Evolutionary conservation across 805 yeast genomes (phyloP), one percentile per base, ranked within the genome.

Genomic region (Tetrapisispora namnaoensis): DNA sequence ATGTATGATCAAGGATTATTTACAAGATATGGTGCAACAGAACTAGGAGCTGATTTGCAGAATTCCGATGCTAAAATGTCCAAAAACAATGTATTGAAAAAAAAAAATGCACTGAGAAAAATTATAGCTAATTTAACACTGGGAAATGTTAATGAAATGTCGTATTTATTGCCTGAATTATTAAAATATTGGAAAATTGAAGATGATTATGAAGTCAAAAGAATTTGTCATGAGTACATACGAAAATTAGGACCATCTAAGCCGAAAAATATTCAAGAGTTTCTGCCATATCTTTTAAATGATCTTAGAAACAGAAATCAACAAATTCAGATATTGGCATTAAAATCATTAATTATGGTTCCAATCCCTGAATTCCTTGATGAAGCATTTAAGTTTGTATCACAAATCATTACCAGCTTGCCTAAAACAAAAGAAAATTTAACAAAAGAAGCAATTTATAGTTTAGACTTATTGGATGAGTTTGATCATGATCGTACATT

Each of bases 101-200:
- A 63, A 43, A 78, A 75, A 55, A 67, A 70, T 11, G 74, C 81
- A 1, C 62, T 91, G 58, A 82, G 82, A 63, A 85, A 84, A 58
- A 76, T 88, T 27, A 73, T 90, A 8, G 91, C 95, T 40, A 90
- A 89, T 65, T 75, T 88, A 65, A 83, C 95, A 6, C 73, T 88
- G 66, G 88, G 89, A 45, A 87, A 86, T 63, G 53, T 54, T 40
- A 75, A 75, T 49, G 96, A 91, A 60, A 78, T 89, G 78, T 72
- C 79, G 11, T 63, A 68, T 18, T 62, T 91, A 48, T 77, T 82
- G 58, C 80, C 82, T 1, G 95, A 86, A 46, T 75, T 87, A 7
- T 51, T 78, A 7, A 60, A 63, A 35, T 66, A 82, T n/a, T 69
- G 84, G 58, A 70, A 71, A 42, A 66, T 72, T 49, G 70, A 74